Conservation (phyloP, 441 rosid species). For the Euphorbia celastroides region DNA sequence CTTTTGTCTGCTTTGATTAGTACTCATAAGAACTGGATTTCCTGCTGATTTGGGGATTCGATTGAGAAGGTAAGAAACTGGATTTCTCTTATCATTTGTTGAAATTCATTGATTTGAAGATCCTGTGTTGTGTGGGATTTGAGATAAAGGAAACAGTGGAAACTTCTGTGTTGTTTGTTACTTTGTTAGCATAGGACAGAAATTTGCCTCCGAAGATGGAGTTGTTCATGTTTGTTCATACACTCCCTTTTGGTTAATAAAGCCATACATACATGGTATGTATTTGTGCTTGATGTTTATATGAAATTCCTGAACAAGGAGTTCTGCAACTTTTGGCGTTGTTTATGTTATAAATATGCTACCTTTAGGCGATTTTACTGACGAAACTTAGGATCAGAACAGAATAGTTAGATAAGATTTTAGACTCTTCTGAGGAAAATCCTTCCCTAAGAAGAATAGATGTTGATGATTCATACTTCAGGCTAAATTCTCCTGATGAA, state of each 20-base stretch:
- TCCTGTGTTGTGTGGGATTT: not conserved
- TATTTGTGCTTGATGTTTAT: not conserved
- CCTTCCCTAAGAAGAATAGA: not conserved
- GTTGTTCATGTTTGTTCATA: not conserved
- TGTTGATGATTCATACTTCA: not conserved
- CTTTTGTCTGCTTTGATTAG: constrained; percentile 79
- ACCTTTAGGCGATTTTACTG: not conserved
- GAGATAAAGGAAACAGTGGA: not conserved
- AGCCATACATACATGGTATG: not conserved
- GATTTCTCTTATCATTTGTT: not conserved
- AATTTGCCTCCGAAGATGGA: not conserved
- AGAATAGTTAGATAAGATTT: not conserved
- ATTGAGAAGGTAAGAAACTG: constrained; percentile 17
- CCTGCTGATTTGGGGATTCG: constrained; percentile 39
- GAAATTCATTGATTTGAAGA: not conserved
- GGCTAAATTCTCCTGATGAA: not conserved
- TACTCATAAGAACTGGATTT: constrained; percentile 85
- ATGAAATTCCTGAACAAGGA: not conserved
- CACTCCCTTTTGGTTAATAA: constrained; percentile 1
- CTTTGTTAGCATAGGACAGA: not conserved
- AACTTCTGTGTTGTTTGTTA: constrained; percentile 5
- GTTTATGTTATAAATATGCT: not conserved
- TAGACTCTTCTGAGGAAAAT: not conserved
- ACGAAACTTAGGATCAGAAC: not conserved
- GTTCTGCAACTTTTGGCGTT: not conserved